phyloP scores from a whole-genome alignment of 192 early-diverging fungal species.

The Coemansia sp. region DNA sequence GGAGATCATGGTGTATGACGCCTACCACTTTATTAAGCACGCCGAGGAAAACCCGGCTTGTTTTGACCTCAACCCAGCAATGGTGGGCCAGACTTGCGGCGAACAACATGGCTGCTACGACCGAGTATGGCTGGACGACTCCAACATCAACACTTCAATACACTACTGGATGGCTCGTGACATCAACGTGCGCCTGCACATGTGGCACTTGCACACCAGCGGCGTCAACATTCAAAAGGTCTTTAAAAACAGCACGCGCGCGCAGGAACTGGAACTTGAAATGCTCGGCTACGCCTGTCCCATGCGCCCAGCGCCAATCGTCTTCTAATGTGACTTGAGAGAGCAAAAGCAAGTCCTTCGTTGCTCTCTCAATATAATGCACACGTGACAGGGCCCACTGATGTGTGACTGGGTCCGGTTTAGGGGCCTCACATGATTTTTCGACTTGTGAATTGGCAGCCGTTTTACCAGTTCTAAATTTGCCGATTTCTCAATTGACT shows the following conservation, averaged over 20 bases:
- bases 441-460: too few relatives aligned
- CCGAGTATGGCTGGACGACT: slow-evolving; percentile 47
- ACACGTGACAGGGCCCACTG: too few relatives aligned
- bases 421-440: too few relatives aligned
- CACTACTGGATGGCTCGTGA: slow-evolving; percentile 52
- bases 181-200: slow-evolving; percentile 30
- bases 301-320: slow-evolving; percentile 29
- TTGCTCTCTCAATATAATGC: too few relatives aligned
- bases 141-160: slow-evolving; percentile 31
- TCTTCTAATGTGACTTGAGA: too few relatives aligned
- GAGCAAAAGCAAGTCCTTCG: too few relatives aligned
- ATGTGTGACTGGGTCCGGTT: slow-evolving; percentile 1
- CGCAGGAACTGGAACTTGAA: slow-evolving; percentile 34
- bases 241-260: slow-evolving; percentile 35
- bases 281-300: slow-evolving; percentile 47
- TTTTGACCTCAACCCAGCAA: slow-evolving; percentile 24
- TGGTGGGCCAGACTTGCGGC: slow-evolving; percentile 31
- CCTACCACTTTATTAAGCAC: slow-evolving; percentile 49
- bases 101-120: slow-evolving; percentile 38
- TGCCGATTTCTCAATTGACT: too few relatives aligned
- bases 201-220: slow-evolving; percentile 43
- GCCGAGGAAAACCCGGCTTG: slow-evolving; percentile 29
- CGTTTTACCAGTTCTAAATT: too few relatives aligned
- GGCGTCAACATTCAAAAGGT: slow-evolving; percentile 2
- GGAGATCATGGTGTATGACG: slow-evolving; percentile 47